Conservation (phyloP, 1,139 yeast species). For the Lodderomyces elongisporus region DNA sequence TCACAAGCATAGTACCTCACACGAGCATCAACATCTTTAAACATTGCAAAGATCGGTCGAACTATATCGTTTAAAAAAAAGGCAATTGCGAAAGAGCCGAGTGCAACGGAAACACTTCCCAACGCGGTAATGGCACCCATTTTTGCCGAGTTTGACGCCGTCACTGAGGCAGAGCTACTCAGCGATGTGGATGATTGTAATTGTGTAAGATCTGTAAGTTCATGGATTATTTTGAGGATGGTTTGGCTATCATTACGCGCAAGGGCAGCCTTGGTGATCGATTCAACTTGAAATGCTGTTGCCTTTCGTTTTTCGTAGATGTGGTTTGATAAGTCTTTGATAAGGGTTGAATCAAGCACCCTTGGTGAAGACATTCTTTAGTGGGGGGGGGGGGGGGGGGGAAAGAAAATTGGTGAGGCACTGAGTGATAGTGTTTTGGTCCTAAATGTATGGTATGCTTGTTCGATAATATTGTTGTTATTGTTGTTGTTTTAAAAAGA, state of each 20-base stretch:
- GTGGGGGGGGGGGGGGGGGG: neutral
- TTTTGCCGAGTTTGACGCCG: constrained; percentile 36
- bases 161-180: neutral
- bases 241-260: constrained; percentile 63
- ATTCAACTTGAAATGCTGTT: constrained; percentile 88
- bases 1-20: constrained; percentile 98
- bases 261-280: constrained; percentile 67
- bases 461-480: no score
- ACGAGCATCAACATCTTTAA: constrained; percentile 93
- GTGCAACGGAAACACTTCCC: constrained; percentile 47
- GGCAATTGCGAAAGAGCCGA: constrained; percentile 47
- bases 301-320: constrained; percentile 92
- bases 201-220: constrained; percentile 39
- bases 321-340: constrained; percentile 83
- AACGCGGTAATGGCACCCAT: constrained; percentile 51
- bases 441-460: no score
- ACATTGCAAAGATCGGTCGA: constrained; percentile 92
- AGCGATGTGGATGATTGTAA: constrained; percentile 18
- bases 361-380: neutral
- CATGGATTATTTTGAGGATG: constrained; percentile 48
- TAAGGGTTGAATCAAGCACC: constrained; percentile 64
- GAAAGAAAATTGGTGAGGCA: no score
- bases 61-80: constrained; percentile 78
- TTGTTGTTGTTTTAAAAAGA: no score
- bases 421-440: no score